Conservation (phyloP, 257 asterid species). For the Rauvolfia tetraphylla region DNA sequence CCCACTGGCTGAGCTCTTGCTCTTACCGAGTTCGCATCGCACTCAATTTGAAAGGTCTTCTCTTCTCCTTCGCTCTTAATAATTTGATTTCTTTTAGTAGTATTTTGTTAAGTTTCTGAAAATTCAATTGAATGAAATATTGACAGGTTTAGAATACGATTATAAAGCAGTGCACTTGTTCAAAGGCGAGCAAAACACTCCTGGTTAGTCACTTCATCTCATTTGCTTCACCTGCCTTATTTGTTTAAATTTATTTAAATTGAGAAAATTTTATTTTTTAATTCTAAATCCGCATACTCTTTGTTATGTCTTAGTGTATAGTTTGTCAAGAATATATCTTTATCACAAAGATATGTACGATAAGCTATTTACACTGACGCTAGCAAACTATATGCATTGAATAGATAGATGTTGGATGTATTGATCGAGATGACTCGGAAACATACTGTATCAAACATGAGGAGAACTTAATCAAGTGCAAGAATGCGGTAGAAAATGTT, state of each 20-base stretch:
- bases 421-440: neutral
- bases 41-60: constrained; percentile 10
- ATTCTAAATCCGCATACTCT: too few species aligned
- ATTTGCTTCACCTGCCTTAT: neutral
- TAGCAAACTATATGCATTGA: neutral
- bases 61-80: too few species aligned
- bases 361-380: neutral
- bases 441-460: neutral
- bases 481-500: neutral
- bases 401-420: neutral
- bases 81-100: neutral
- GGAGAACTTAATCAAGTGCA: neutral
- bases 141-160: constrained; percentile 10
- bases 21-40: constrained; percentile 8
- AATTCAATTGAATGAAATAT: neutral
- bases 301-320: neutral
- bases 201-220: constrained; percentile 8
- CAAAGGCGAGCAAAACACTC: constrained; percentile 1
- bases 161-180: constrained; percentile 10
- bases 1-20: constrained; percentile 9
- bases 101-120: neutral
- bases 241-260: too few species aligned
- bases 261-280: neutral
- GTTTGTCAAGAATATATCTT: neutral
- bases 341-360: too few species aligned